Percentiles rank a stretch among this genome's conserved stretches.
phyloP scores from a whole-genome alignment of 2,329 filamentous ascomycete species.

The Sporothrix globosa region DNA sequence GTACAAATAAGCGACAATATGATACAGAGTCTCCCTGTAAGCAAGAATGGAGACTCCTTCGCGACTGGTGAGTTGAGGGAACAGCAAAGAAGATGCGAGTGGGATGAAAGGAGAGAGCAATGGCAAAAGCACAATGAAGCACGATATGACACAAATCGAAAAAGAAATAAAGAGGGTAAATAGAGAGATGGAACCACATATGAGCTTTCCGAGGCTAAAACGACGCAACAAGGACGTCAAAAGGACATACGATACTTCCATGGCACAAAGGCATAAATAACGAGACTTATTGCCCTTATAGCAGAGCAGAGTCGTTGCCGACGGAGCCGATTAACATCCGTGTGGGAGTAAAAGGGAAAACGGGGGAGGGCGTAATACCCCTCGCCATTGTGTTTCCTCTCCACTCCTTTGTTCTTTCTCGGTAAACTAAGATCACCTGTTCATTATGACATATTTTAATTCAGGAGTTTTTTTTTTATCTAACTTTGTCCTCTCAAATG shows the following conservation, averaged over 20 bases:
- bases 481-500: no score
- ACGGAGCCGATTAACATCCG: background rate
- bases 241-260: background rate
- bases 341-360: no score
- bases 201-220: background rate
- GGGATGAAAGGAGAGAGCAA: background rate
- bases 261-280: background rate
- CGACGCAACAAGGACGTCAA: background rate
- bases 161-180: background rate
- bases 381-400: no score
- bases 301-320: background rate
- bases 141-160: background rate
- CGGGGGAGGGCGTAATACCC: no score
- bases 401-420: no score
- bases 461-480: no score
- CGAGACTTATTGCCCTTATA: background rate
- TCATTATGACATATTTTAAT: no score
- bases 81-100: background rate
- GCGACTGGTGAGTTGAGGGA: background rate
- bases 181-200: constrained; percentile 45
- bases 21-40: background rate
- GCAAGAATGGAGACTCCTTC: background rate
- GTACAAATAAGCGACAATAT: background rate
- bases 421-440: no score
- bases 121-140: background rate